Base-by-base conservation (phyloP, 495 filamentous ascomycete species). In the Trypethelium eluteriae region DNA sequence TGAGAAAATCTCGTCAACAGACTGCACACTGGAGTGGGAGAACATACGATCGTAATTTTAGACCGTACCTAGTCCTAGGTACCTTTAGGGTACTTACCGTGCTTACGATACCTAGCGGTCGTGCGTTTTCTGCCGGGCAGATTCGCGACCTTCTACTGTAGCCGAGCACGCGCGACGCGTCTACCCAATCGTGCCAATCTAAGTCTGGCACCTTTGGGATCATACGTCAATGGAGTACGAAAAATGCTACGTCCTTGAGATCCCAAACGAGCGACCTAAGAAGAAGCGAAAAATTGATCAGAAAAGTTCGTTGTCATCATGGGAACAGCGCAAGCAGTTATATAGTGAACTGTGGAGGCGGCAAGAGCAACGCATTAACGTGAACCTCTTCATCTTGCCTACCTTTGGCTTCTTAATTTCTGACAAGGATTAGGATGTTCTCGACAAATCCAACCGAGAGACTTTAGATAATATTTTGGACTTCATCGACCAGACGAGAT, bases 361-460 rank as follows among this genome's bases (percentile, higher is more conserved):
- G 6, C 86, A 91, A 70, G 84, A 93, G 70, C 65, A 76, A 56
- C 81, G 85, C 62, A 88, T 93, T 39, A 83, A 91, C 79, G 91
- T 92, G 68, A 25, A 66, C 75, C 70, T 2, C 16, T n/a, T 69
- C 41, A 12, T 57, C n/a, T 64, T 5, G 5, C 3, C 50, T 62
- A 4, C 2, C 18, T 14, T 35, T 25, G 16, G 32, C 16, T 5
- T 16, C 12, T 9, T 38, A 34, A 50, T 34, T 10, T 47, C 39
- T 25, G n/a, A 47, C 56, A 36, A 38, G 32, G 3, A 16, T 25
- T 72, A 87, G 74, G 78, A 75, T 64, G 84, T 92, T 61, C 78
- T 95, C 2, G 78, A 83, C 63, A 83, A 87, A 56, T 81, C 85
- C 14, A 89, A 90, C 69, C 73, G 79, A 47, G 78, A 78, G 41